These are phyloP conservation scores for Diaporthe vexans DNA, from an alignment of 2,329 filamentous ascomycete genomes.

Conservation along the genomic window DNA sequence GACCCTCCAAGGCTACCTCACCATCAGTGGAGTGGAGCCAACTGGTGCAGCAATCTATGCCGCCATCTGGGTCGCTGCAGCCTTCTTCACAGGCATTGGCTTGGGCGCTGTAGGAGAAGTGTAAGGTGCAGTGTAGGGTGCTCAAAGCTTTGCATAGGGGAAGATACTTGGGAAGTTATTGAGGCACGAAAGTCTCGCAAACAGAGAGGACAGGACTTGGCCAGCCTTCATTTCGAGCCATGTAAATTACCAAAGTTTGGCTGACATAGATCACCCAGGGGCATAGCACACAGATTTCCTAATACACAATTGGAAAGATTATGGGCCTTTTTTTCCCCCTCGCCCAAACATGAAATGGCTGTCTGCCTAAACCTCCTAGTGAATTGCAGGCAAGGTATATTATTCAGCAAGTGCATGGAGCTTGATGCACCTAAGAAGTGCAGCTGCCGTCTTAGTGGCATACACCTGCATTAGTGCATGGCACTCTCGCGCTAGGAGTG, in stretches of 20 bases:
- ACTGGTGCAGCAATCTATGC: conserved; percentile 81
- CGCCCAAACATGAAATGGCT: not conserved
- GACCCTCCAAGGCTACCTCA: conserved; percentile 75
- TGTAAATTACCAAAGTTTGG: conserved; percentile 13
- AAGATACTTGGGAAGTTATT: conserved; percentile 6
- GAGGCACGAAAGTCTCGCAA: conserved; percentile 25
- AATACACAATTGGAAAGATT: conserved; percentile 34
- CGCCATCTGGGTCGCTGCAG: conserved; percentile 79
- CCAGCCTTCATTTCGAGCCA: conserved; percentile 1
- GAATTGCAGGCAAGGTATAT: too few species aligned
- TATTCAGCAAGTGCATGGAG: not conserved
- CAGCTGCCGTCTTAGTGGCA: conserved; percentile 29
- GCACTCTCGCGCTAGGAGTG: not conserved
- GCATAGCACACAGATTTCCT: conserved; percentile 15
- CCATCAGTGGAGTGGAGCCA: conserved; percentile 78
- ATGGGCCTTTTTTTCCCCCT: not conserved
- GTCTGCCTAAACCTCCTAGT: not conserved
- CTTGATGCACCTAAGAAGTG: conserved; percentile 11
- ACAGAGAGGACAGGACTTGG: not conserved
- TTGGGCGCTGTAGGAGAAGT: conserved; percentile 67
- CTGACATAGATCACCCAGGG: conserved; percentile 26
- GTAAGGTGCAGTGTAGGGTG: conserved; percentile 47
- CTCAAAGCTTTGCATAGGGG: not conserved
- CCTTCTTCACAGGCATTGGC: conserved; percentile 69
- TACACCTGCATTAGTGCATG: conserved; percentile 5